Evolutionary conservation across 495 filamentous ascomycete species (phyloP).

Genomic region (Aspergillus carlsbadensis): DNA sequence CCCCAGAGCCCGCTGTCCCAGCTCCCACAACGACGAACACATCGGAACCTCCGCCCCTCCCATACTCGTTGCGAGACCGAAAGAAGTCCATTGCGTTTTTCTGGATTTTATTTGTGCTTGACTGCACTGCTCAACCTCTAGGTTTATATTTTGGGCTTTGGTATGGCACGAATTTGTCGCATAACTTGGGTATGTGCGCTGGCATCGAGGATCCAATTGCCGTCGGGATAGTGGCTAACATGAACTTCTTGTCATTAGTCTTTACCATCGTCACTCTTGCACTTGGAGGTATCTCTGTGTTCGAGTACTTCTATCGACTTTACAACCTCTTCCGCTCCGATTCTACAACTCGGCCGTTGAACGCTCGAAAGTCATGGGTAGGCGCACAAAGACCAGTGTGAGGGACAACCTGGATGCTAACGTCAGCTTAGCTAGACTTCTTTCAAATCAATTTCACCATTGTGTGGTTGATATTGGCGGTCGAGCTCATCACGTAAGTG

Average conservation of each 20-base stretch:
- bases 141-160: conserved; percentile 57
- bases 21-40: conserved; percentile 6
- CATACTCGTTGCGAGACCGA: conserved; percentile 54
- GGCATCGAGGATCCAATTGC: neutral
- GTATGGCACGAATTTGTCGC: conserved; percentile 54
- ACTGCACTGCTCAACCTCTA: conserved; percentile 54
- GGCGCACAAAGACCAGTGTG: conserved; percentile 1
- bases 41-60: conserved; percentile 51
- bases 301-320: conserved; percentile 55
- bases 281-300: conserved; percentile 57
- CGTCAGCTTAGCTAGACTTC: conserved; percentile 50
- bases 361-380: conserved; percentile 51
- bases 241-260: conserved; percentile 28
- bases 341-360: conserved; percentile 53
- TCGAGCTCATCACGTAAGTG: conserved; percentile 55
- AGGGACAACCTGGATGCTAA: neutral
- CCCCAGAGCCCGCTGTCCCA: conserved; percentile 11
- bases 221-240: neutral
- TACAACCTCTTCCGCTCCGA: conserved; percentile 45
- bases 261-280: conserved; percentile 58
- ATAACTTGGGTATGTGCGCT: conserved; percentile 48
- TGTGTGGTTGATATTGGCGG: conserved; percentile 47
- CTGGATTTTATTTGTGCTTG: conserved; percentile 57
- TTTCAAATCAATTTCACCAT: conserved; percentile 63
- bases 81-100: conserved; percentile 57